A percentile compares a stretch with the other conserved stretches of the same genome.
Conservation (phyloP, 208 protist genomes). For the Acanthamoeba castellanii region DNA sequence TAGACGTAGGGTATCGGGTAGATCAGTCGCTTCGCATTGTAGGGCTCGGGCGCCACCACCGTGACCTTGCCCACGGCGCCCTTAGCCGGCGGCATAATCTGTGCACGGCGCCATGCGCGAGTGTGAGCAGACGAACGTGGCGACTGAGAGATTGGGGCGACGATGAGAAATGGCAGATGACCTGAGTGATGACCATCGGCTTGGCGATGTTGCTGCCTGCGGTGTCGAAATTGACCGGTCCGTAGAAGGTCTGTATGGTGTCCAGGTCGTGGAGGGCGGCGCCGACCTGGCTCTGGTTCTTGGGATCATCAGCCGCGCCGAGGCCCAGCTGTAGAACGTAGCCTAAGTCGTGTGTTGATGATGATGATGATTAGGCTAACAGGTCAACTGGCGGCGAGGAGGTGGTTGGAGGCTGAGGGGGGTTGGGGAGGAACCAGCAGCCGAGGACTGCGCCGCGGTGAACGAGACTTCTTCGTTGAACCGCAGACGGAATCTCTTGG, state of each 20-base stretch:
- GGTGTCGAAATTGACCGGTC: conserved; percentile 38
- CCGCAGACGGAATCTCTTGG: neutral
- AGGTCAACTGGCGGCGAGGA: too few species aligned
- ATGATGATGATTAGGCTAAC: too few species aligned
- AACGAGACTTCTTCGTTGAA: neutral
- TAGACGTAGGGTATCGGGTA: conserved; percentile 27
- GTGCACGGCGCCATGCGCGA: neutral
- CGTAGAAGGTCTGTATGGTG: conserved; percentile 49
- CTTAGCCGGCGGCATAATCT: neutral
- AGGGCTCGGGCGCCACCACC: conserved; percentile 14
- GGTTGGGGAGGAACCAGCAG: neutral
- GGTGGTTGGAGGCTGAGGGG: too few species aligned
- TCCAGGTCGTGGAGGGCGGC: neutral
- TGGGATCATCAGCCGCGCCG: neutral
- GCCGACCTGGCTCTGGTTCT: conserved; percentile 55
- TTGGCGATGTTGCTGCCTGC: conserved; percentile 55
- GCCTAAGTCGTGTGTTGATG: neutral
- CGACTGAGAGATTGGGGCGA: neutral
- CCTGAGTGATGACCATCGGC: conserved; percentile 54
- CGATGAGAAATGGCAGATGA: neutral
- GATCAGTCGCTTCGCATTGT: neutral
- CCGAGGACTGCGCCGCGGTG: conserved; percentile 1
- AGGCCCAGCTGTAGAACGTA: conserved; percentile 13
- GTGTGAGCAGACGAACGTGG: neutral
- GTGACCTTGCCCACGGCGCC: neutral